These are phyloP conservation scores for Hypoxylon trugodes DNA, from an alignment of 495 filamentous ascomycete genomes.

Conservation along the genomic window DNA sequence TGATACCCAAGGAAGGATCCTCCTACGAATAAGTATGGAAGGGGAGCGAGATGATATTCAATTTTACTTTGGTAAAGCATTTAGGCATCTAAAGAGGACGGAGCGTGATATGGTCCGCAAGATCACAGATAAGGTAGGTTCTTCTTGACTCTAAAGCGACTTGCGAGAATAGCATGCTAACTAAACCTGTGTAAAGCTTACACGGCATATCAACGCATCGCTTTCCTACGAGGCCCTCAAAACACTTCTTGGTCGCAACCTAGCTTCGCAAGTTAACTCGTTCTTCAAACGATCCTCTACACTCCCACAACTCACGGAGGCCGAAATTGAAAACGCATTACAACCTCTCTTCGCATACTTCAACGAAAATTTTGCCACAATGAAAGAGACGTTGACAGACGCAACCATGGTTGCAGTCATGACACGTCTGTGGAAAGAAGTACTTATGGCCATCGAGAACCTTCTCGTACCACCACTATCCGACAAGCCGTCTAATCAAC, in stretches of 20 bases:
- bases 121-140: conserved; percentile 92
- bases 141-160: not conserved
- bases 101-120: conserved; percentile 98
- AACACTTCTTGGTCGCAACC: conserved; percentile 75
- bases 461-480: conserved; percentile 93
- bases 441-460: conserved; percentile 87
- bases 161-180: not conserved
- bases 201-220: conserved; percentile 89
- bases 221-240: conserved; percentile 83
- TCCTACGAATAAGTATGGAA: conserved; percentile 97
- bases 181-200: conserved; percentile 68
- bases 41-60: conserved; percentile 98
- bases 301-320: conserved; percentile 66
- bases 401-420: conserved; percentile 97
- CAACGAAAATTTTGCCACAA: conserved; percentile 98
- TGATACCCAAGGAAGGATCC: conserved; percentile 89
- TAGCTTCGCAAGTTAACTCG: conserved; percentile 81
- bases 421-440: conserved; percentile 98
- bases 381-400: conserved; percentile 94
- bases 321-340: conserved; percentile 81
- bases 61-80: conserved; percentile 98
- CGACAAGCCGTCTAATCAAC: conserved; percentile 91
- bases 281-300: conserved; percentile 68
- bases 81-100: conserved; percentile 91
- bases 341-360: conserved; percentile 95